Base-by-base conservation (phyloP, 345 rosid species). In the Salix brachista region DNA sequence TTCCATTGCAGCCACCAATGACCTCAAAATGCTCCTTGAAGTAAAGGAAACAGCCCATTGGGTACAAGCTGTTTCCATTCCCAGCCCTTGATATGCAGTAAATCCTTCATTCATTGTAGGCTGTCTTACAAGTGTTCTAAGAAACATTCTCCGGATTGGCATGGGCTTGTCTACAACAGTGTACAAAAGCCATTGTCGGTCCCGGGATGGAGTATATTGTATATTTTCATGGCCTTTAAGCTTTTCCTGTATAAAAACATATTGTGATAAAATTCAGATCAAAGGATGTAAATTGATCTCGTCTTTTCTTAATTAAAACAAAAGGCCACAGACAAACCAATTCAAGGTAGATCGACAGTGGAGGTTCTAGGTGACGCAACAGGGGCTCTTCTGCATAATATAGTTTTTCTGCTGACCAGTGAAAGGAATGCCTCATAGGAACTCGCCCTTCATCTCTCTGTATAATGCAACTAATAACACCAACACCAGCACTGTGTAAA, bases 391-490 rank as follows among this genome's bases (percentile, higher is more conserved):
- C 99, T 82, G 75, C 97, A 67, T 89, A 96, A 84, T 87, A 84
- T 67, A 77, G 85, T 84, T 96, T 94, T 81, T 94, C 97, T 30
- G 76, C 78, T 17, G 94, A 89, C 98, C 98, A 96, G 80, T 94
- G 97, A 81, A 96, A 94, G 67, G 99, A 91, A 82, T 96, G 99
- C 80, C 99, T 89, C 92, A 96, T 92, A 61, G 99, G 99, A 66
- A 97, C 89, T 71, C 98, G 88, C 26, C 99, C 99, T 89, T 96
- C 99, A 76, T 96, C 99, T 85, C 98, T 88, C 81, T 93, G 99
- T 80, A 96, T 93, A 86, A 96, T 94, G 83, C 97, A 96, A 83
- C 97, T 94, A 70, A 96, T 88, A 75, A 96, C 98, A 79, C 91
- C 89, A 61, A 96, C 99, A 73, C 98, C 99, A 54, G 95, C 91